Conservation (phyloP, 2,329 filamentous ascomycete genomes). For the Knufia petricola region DNA sequence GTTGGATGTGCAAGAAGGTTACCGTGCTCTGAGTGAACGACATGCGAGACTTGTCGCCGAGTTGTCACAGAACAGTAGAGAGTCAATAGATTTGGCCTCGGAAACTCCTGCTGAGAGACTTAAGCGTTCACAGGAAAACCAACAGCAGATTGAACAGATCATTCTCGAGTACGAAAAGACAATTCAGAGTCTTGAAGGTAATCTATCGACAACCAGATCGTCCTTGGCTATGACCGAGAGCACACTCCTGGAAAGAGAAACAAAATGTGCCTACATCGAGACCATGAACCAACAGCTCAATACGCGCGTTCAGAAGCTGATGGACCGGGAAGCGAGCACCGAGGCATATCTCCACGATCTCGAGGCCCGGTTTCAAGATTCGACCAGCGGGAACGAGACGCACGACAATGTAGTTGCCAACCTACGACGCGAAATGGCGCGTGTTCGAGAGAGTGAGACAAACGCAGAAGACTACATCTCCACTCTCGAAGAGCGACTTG, state of each 20-base stretch:
- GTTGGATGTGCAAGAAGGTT: constrained; percentile 88
- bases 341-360: constrained; percentile 89
- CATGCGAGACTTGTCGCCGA: constrained; percentile 95
- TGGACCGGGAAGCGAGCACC: constrained; percentile 83
- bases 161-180: constrained; percentile 98
- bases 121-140: constrained; percentile 91
- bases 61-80: constrained; percentile 58
- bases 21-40: constrained; percentile 77
- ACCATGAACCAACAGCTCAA: constrained; percentile 87
- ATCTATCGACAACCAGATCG: constrained; percentile 75
- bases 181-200: constrained; percentile 85
- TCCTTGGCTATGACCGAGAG: constrained; percentile 80
- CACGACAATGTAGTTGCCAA: constrained; percentile 77
- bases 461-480: constrained; percentile 95
- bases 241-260: constrained; percentile 80
- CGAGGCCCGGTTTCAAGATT: constrained; percentile 80
- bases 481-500: constrained; percentile 85
- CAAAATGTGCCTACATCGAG: constrained; percentile 84
- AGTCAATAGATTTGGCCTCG: constrained; percentile 53
- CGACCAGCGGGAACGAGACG: constrained; percentile 85
- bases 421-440: constrained; percentile 80
- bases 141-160: constrained; percentile 89
- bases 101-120: constrained; percentile 77
- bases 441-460: constrained; percentile 80
- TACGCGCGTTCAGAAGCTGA: constrained; percentile 77